Percentiles rank a stretch among this genome's conserved stretches.
Evolutionary conservation across 306 rosid genomes (phyloP).

Genomic region (Dalbergia cochinchinensis): DNA sequence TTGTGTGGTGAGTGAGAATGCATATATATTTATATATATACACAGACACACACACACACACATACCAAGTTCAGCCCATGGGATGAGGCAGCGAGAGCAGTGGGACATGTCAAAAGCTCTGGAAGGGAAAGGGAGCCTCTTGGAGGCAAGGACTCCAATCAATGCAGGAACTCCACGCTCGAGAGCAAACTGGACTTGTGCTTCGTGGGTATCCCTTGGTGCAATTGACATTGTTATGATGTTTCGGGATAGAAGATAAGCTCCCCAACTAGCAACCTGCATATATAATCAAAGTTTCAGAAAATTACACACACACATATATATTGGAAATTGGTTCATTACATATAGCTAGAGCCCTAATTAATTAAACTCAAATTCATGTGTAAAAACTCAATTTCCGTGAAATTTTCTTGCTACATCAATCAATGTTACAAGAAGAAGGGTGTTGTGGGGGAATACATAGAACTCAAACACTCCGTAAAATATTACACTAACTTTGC

Average conservation of each 20-base stretch:
- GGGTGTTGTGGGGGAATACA: no score
- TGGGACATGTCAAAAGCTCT: constrained; percentile 86
- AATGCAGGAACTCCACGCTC: constrained; percentile 85
- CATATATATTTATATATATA: no score
- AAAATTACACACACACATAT: no score
- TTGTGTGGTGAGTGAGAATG: no score
- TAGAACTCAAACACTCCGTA: neutral
- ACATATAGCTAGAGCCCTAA: no score
- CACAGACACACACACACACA: no score
- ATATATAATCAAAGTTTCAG: neutral
- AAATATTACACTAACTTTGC: neutral
- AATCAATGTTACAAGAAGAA: no score
- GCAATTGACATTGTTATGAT: constrained; percentile 72
- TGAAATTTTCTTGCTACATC: no score
- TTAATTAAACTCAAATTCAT: no score
- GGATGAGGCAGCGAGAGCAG: constrained; percentile 91
- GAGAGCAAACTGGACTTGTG: constrained; percentile 83
- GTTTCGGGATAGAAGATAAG: constrained; percentile 66
- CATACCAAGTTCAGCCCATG: constrained; percentile 50
- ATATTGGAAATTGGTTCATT: no score
- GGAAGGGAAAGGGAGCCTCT: constrained; percentile 77
- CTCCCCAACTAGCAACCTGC: constrained; percentile 96
- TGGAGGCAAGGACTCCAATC: constrained; percentile 74
- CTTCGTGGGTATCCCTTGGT: constrained; percentile 85
- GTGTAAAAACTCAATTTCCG: no score